Evolutionary conservation across 768 basidiomycete species (phyloP).

Genomic region (Asterophora lycoperdoides): DNA sequence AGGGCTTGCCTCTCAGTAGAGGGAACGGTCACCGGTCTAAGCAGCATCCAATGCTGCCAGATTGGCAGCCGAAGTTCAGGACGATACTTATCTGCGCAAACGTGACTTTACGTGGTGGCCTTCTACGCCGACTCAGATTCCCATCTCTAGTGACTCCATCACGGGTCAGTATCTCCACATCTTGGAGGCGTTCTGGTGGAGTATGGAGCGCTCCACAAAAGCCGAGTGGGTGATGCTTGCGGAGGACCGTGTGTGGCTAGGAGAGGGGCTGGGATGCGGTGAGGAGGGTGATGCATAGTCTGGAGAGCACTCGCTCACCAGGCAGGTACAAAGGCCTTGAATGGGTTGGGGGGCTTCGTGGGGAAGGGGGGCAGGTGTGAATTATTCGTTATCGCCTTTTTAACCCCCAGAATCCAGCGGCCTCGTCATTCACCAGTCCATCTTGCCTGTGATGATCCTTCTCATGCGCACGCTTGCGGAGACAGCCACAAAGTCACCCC

Average conservation of each 20-base stretch:
- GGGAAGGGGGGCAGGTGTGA: constrained; percentile 39
- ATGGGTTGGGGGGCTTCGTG: constrained; percentile 34
- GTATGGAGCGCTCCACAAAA: constrained; percentile 12
- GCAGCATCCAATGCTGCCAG: constrained; percentile 9
- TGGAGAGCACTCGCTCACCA: constrained; percentile 21
- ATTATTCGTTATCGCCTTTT: neutral
- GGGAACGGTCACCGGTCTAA: too few relatives aligned
- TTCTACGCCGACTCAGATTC: constrained; percentile 28
- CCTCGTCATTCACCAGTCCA: constrained; percentile 34
- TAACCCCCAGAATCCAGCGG: constrained; percentile 25
- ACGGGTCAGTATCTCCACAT: constrained; percentile 37
- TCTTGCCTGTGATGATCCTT: constrained; percentile 30
- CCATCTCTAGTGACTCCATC: constrained; percentile 24
- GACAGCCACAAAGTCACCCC: constrained; percentile 23
- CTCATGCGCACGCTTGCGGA: constrained; percentile 30
- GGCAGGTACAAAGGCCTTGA: constrained; percentile 10
- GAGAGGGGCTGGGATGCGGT: constrained; percentile 31
- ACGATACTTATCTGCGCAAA: constrained; percentile 17
- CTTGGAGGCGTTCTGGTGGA: constrained; percentile 38
- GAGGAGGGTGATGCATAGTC: constrained; percentile 26
- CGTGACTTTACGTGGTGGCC: too few relatives aligned
- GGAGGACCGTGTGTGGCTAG: constrained; percentile 37
- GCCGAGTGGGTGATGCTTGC: constrained; percentile 41
- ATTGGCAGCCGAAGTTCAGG: constrained; percentile 9
- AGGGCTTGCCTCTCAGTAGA: too few relatives aligned